Base-by-base conservation (phyloP, 169 alveolate species). In the Haemoproteus tartakovskyi region DNA sequence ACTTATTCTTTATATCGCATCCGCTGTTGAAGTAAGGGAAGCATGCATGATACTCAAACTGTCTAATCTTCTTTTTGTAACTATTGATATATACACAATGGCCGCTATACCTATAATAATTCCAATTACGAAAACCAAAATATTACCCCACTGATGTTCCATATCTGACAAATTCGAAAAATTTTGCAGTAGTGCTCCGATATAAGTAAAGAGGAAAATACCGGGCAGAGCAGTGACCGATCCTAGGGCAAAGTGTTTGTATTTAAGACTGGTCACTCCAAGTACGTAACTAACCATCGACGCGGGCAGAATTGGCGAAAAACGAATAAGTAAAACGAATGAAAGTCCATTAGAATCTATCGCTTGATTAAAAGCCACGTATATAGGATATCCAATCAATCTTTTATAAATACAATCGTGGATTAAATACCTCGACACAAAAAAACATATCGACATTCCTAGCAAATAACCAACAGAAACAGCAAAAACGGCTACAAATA, bases 251-350 rank as follows among this genome's bases (percentile, higher is more conserved):
- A 74, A 74, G 12, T 74, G 43, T 27, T 33, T 54, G 30, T 74
- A 74, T 12, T 57, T 74, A 26, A 74, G n/a, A 27, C 78, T 57
- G 9, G 84, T 74, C 9, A 74, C 84, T n/a, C 84, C 84, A 12
- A 74, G 16, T 43, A 74, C 47, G 19, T 74, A 74, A 37, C 84
- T 74, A 46, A 74, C 84, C 2, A 74, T 56, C 0, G 84, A 43
- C 50, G 84, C 84, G 3, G 84, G 84, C n/a, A 74, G 22, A 40
- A 74, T 74, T 9, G 84, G 84, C 14, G 84, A 74, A 26, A 74
- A 33, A 74, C 84, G 84, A 57, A 74, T 74, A 19, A 74, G 22
- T n/a, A 74, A 45, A 26, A 74, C 84, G 19, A 74, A 74, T 5
- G 84, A 74, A 3, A 74, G 21, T 16, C 84, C 84, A 21, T 74